These are phyloP conservation scores for Conidiobolus incongruus DNA, from an alignment of 371 early-diverging fungal species.

Conservation along the genomic window DNA sequence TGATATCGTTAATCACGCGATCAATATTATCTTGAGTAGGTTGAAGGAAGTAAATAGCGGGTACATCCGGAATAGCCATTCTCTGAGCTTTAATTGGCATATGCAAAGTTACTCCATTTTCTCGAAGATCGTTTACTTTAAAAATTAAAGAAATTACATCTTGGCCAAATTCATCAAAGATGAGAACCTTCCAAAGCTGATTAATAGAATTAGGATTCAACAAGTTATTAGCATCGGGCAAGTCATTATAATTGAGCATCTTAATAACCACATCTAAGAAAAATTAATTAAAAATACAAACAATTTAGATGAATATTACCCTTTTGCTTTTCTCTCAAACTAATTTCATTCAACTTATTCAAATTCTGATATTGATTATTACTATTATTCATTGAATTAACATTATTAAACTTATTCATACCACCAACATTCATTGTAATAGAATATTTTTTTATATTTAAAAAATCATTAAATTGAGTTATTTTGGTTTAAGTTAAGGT, in stretches of 20 bases:
- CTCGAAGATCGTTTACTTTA: constrained; percentile 90
- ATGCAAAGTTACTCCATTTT: constrained; percentile 95
- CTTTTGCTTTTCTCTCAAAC: constrained; percentile 12
- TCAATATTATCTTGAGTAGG: constrained; percentile 72
- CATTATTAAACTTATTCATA: no score
- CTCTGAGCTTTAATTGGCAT: constrained; percentile 57
- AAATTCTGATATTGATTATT: no score
- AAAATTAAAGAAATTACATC: constrained; percentile 94
- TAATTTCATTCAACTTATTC: no score
- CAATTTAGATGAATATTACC: constrained; percentile 5
- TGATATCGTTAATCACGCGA: constrained; percentile 60
- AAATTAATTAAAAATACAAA: neutral
- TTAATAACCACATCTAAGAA: constrained; percentile 19
- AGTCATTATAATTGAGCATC: constrained; percentile 27
- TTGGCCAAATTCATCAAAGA: constrained; percentile 86
- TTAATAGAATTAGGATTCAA: constrained; percentile 10
- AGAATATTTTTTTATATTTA: no score
- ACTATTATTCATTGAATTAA: no score
- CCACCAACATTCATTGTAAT: no score
- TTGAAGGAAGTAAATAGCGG: constrained; percentile 94
- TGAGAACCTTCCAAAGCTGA: constrained; percentile 84
- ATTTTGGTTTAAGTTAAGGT: no score
- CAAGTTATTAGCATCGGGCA: constrained; percentile 9
- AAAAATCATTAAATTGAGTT: no score
- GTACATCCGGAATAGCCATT: constrained; percentile 80